These are phyloP conservation scores for Aspergillus thermomutatus DNA, from an alignment of 2,329 filamentous ascomycete genomes.

Conservation along the genomic window DNA sequence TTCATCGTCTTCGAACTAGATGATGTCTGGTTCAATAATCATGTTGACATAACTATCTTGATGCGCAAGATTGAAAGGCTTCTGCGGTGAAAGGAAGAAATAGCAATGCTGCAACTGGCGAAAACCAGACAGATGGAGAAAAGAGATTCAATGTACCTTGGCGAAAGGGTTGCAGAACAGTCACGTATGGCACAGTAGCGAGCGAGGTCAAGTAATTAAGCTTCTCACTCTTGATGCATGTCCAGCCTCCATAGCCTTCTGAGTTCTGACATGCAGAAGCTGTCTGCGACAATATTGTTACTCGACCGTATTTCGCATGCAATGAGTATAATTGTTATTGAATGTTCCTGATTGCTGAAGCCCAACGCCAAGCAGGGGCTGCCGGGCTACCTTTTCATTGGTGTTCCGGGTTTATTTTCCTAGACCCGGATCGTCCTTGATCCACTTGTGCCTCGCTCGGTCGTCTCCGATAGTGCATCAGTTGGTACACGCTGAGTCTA, in stretches of 20 bases:
- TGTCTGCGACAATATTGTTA: neutral
- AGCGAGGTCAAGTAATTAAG: too few species aligned
- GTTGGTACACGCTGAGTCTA: neutral
- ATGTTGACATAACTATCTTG: neutral
- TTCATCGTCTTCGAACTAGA: conserved; percentile 4
- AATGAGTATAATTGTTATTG: neutral
- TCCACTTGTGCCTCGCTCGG: neutral
- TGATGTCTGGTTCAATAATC: conserved; percentile 1
- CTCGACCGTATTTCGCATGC: neutral
- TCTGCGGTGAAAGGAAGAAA: too few species aligned
- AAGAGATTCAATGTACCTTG: too few species aligned
- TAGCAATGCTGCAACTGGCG: too few species aligned
- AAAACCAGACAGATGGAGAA: too few species aligned
- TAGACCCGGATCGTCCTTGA: neutral
- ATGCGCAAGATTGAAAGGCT: too few species aligned
- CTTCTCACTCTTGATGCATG: neutral
- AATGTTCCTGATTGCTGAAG: neutral
- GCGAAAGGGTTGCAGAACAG: too few species aligned
- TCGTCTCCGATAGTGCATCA: neutral
- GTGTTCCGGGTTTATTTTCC: neutral
- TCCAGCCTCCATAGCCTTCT: neutral
- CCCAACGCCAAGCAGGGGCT: too few species aligned
- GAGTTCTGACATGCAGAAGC: neutral
- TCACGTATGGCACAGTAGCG: too few species aligned
- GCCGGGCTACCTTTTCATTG: neutral